phyloP scores from a whole-genome alignment of 768 basidiomycete genomes.

The Boletus fagicola region DNA sequence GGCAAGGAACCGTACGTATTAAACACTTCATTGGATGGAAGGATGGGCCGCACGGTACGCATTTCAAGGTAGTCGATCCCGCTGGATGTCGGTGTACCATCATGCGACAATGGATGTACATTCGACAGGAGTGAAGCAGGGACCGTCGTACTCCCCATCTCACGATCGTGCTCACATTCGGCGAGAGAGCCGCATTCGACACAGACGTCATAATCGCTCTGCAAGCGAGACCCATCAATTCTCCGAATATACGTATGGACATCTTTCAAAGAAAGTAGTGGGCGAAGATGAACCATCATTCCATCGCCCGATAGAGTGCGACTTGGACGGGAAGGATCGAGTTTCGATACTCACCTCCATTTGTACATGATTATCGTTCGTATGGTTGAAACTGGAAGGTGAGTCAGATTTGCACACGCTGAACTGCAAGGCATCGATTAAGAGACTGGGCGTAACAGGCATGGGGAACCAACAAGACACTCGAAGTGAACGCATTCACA shows the following conservation, averaged over 20 bases:
- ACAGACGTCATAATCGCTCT: slow-evolving; percentile 78
- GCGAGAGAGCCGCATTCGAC: slow-evolving; percentile 63
- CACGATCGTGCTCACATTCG: slow-evolving; percentile 66
- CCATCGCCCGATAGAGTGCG: slow-evolving; percentile 21
- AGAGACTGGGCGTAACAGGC: not conserved
- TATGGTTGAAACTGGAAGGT: slow-evolving; percentile 66
- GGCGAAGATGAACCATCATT: slow-evolving; percentile 2
- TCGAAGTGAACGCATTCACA: not conserved
- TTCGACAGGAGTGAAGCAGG: not conserved
- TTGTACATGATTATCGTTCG: slow-evolving; percentile 66
- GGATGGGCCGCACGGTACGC: slow-evolving; percentile 56
- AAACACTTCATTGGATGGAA: slow-evolving; percentile 57
- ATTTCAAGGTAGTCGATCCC: slow-evolving; percentile 58
- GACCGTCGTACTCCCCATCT: slow-evolving; percentile 11
- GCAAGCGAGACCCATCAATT: slow-evolving; percentile 17
- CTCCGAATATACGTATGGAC: not conserved
- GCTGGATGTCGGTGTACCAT: slow-evolving; percentile 7
- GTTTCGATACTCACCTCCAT: slow-evolving; percentile 53
- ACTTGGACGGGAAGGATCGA: slow-evolving; percentile 15
- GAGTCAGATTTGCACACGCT: slow-evolving; percentile 15
- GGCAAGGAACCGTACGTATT: slow-evolving; percentile 73
- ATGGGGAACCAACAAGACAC: not conserved
- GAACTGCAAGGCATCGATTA: not conserved
- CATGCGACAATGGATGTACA: slow-evolving; percentile 14
- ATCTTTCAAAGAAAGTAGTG: slow-evolving; percentile 5